Percentiles rank a stretch among this genome's conserved stretches.
These are phyloP conservation scores for Rhizopogon salebrosus DNA, from an alignment of 768 basidiomycete species.

Conservation along the genomic window DNA sequence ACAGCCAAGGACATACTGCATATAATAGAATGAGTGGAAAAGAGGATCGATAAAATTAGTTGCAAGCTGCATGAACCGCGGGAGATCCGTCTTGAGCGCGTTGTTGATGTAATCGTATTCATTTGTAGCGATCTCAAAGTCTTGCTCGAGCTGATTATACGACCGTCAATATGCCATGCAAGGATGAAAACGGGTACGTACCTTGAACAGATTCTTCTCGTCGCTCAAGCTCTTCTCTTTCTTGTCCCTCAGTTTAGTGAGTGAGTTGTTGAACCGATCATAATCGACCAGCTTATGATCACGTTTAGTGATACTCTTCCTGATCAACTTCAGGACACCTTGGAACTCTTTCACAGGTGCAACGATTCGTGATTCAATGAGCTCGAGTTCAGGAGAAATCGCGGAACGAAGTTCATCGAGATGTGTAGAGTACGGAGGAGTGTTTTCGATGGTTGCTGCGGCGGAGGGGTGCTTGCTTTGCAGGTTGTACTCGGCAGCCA, in stretches of 20 bases:
- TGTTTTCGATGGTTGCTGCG: constrained; percentile 72
- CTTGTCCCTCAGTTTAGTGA: constrained; percentile 95
- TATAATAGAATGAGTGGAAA: constrained; percentile 99
- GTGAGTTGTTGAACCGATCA: constrained; percentile 93
- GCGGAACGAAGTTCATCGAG: constrained; percentile 81
- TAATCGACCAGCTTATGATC: constrained; percentile 97
- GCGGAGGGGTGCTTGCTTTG: constrained; percentile 74
- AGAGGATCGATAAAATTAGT: constrained; percentile 92
- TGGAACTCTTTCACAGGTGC: constrained; percentile 89
- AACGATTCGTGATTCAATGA: constrained; percentile 83
- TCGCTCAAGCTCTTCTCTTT: constrained; percentile 95
- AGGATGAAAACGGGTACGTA: constrained; percentile 24
- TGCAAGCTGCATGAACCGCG: constrained; percentile 84
- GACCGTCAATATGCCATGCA: not conserved
- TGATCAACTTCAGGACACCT: constrained; percentile 76
- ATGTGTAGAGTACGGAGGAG: constrained; percentile 61
- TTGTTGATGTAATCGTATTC: constrained; percentile 94
- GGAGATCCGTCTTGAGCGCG: constrained; percentile 86
- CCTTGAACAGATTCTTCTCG: constrained; percentile 97
- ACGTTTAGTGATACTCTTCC: constrained; percentile 93
- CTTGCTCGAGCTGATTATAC: constrained; percentile 77
- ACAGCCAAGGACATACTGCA: constrained; percentile 69
- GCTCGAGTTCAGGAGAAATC: constrained; percentile 85
- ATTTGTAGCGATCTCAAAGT: constrained; percentile 86
- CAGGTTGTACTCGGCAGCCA: constrained; percentile 74